Percentiles rank a stretch among this genome's conserved stretches.
These are phyloP conservation scores for Xylariaceae sp. DNA, from an alignment of 2,329 filamentous ascomycete species.

Conservation along the genomic window DNA sequence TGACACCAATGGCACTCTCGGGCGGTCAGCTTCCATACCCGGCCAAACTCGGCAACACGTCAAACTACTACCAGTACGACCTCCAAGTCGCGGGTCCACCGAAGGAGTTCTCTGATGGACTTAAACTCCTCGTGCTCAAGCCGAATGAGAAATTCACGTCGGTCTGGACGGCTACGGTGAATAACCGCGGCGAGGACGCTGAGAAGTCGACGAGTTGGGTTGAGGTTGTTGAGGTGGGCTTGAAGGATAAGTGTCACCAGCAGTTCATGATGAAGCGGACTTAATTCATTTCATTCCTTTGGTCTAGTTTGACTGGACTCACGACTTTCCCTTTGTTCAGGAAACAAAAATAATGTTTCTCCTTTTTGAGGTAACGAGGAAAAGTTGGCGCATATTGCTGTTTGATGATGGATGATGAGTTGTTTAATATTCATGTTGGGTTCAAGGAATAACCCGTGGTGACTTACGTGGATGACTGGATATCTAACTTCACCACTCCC, in stretches of 20 bases:
- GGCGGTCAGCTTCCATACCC: not conserved
- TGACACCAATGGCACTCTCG: not conserved
- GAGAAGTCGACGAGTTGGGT: not conserved
- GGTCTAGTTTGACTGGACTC: not conserved
- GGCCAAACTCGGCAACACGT: not conserved
- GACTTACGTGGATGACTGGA: no score
- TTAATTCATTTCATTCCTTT: not conserved
- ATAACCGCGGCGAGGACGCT: not conserved
- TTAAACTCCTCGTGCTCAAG: not conserved
- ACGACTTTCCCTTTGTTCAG: not conserved
- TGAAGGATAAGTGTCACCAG: not conserved
- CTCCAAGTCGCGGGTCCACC: not conserved
- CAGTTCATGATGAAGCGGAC: not conserved
- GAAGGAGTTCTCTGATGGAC: not conserved
- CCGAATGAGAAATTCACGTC: not conserved
- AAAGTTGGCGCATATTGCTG: no score
- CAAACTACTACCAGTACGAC: constrained; percentile 2
- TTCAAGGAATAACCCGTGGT: no score
- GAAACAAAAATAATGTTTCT: not conserved
- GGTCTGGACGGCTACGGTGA: not conserved
- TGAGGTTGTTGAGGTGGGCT: not conserved
- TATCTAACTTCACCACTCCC: no score
- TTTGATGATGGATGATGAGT: no score
- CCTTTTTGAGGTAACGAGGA: not conserved
- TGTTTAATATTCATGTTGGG: no score